Base-by-base conservation (phyloP, 1,284 basidiomycete genomes). In the Mixia osmundae region DNA sequence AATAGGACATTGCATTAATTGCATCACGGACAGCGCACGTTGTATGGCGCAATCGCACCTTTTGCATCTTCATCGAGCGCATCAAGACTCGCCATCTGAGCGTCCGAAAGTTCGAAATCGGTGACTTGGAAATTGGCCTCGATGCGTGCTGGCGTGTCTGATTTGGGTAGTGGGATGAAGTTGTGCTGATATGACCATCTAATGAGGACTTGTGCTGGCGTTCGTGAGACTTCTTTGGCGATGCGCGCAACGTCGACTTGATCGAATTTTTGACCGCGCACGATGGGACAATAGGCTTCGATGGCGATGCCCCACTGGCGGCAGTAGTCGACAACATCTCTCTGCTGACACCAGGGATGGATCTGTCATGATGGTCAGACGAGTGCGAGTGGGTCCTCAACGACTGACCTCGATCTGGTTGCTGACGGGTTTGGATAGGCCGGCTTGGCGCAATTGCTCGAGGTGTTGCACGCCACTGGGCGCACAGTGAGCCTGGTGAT, bases 131-230 rank as follows among this genome's bases (percentile, higher is more conserved):
- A 55, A 44, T 85, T 85, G 14, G 68, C 68, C 26, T 59, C 55
- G 45, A 82, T 80, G 26, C 76, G 64, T 6, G 57, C 52, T 0
- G 71, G 63, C 0, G 63, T 72, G n/a, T 65, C 67, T 24, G 72
- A 75, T 56, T 80, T 82, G 3, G 76, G 76, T 16, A 82, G 61
- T 0, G 74, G 73, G 0, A 74, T 62, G 30, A 33, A 51, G 21
- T 74, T 74, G 50, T 69, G 70, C 53, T 83, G 79, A 30, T 83
- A 57, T 32, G 72, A 77, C 78, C 78, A 83, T 10, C 79, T 65
- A 40, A 83, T 57, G 21, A 83, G 62, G 33, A 85, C 63, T 48
- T 82, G 79, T 2, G 73, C 71, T 10, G 68, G 64, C 11, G 63
- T 57, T 50, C 71, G 76, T 23, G 54, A 51, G 47, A 75, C 67